Conservation (phyloP, 176 grass and related monocot genomes). For the Juncus inflexus region DNA sequence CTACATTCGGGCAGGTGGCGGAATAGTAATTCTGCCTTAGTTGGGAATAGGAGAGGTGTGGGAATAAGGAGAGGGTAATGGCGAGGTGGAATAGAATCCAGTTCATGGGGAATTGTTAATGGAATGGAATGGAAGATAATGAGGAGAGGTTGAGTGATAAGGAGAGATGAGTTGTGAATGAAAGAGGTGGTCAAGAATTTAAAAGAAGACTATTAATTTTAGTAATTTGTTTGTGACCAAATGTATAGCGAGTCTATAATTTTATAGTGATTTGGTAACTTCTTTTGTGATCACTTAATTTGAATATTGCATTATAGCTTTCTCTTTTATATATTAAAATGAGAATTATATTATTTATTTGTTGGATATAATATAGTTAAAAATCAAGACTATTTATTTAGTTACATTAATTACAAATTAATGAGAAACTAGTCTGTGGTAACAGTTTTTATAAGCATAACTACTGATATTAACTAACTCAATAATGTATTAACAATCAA, state of each 20-base stretch:
- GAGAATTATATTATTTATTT: no score
- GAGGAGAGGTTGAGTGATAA: slow-evolving; percentile 12
- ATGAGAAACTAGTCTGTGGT: no score
- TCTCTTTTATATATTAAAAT: no score
- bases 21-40: slow-evolving; percentile 60
- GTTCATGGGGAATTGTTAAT: slow-evolving; percentile 9
- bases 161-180: slow-evolving; percentile 21
- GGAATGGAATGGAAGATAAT: not conserved
- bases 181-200: slow-evolving; percentile 24
- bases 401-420: no score
- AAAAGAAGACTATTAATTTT: slow-evolving; percentile 1
- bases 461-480: no score
- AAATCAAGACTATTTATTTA: no score
- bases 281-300: no score
- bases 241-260: not conserved
- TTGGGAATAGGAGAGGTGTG: slow-evolving; percentile 31
- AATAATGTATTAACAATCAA: no score
- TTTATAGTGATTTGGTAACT: no score
- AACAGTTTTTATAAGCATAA: no score
- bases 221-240: not conserved
- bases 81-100: slow-evolving; percentile 2
- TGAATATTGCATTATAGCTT: no score
- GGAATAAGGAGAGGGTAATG: slow-evolving; percentile 23
- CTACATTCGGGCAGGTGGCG: slow-evolving; percentile 55
- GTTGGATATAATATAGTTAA: no score